Evolutionary conservation across 164 flowering plant genomes (phyloP), one percentile per base, ranked within the genome.

Genomic region (Vitis riparia): DNA sequence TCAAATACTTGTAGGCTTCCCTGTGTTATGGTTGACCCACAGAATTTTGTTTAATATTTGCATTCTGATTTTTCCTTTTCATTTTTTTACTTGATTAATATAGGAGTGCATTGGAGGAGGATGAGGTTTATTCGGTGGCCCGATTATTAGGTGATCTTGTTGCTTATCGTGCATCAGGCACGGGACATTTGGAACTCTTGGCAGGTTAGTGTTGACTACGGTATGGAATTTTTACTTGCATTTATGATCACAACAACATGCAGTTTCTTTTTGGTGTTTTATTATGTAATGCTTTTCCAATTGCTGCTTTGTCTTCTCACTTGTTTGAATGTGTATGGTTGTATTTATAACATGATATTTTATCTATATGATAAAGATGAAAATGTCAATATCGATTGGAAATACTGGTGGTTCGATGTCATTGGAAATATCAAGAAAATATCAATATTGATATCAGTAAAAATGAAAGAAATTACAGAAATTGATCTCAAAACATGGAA

Each of bases 171-270:
- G 94, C 98, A 70, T 75, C 94, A 61, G 94, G 96, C 75, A 86
- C 91, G 27, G 98, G 98, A n/a, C 98, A 92, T 84, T 77, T 92
- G 80, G 91, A 91, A 71, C 84, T 90, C 27, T 82, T 92, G 82
- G 89, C 98, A 85, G 98, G 97, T 89, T 55, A 62, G 64, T 76
- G 60, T 50, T 16, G 5, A 23, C 63, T 48, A 7, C 8, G 2
- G 9, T 51, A 23, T 71, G 37, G 8, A 2, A 17, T n/a, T 63
- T 57, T 11, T 50, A 59, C 29, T 47, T 19, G 15, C 56, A 53
- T 60, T 5, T 62, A 44, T 8, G 47, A 11, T 51, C 68, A 29
- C 56, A 51, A 11, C 30, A 29, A 7, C 51, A 23, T 51, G 44
- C 2, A 23, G 32, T 49, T 50, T 66, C 47, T 2, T 27, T 37